Conservation (phyloP, 2,329 filamentous ascomycete genomes). For the Botrytis cinerea region DNA sequence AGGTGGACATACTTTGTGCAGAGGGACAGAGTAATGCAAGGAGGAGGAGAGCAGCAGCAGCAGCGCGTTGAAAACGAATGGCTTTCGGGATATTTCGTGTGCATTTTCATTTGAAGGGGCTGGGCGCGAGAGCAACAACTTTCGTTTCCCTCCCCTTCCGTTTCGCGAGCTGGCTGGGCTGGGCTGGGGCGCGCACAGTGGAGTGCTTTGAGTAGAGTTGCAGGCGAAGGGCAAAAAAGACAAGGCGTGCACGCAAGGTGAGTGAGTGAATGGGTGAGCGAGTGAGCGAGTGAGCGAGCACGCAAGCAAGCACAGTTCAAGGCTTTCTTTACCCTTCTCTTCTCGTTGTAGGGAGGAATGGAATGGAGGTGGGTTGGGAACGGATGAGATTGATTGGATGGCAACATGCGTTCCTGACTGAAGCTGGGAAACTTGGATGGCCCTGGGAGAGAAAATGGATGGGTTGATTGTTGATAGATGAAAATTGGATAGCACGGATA, state of each 20-base stretch:
- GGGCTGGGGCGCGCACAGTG: background rate
- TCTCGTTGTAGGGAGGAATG: background rate
- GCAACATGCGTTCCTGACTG: constrained; percentile 9
- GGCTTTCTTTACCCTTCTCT: background rate
- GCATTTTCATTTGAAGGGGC: constrained; percentile 1
- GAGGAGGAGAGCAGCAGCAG: too few relatives aligned
- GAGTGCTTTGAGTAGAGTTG: background rate
- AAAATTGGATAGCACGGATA: background rate
- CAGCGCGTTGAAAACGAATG: background rate
- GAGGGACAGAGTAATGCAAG: background rate
- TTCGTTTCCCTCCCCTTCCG: background rate
- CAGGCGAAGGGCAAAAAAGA: background rate
- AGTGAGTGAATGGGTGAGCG: background rate
- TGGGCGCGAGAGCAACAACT: background rate
- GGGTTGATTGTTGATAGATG: background rate
- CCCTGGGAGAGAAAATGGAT: background rate
- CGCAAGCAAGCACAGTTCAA: background rate
- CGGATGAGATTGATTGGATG: background rate
- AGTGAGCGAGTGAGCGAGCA: background rate
- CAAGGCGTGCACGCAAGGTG: background rate
- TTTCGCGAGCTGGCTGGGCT: constrained; percentile 10
- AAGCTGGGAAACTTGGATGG: constrained; percentile 5
- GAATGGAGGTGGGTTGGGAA: background rate
- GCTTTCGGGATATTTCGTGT: background rate
- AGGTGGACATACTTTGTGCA: constrained; percentile 1